phyloP scores from a whole-genome alignment of 441 rosid genomes.

The Adansonia grandidieri region DNA sequence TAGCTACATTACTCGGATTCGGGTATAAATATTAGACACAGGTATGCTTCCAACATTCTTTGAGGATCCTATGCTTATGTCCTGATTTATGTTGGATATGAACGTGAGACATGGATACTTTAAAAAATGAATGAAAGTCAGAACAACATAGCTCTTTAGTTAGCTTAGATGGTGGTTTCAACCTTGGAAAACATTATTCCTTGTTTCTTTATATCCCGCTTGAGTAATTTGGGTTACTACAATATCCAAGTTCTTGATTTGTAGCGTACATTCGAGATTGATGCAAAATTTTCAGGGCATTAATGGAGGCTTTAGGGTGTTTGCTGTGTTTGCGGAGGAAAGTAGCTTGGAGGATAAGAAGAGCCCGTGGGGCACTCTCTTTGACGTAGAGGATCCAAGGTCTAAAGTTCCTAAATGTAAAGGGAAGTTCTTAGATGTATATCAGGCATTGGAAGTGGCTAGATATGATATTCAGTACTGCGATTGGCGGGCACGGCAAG shows the following conservation, averaged over 20 bases:
- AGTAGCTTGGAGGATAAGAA: constrained; percentile 69
- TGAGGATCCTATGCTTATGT: too few species aligned
- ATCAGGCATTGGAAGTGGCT: constrained; percentile 93
- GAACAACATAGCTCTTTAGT: too few species aligned
- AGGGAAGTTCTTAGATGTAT: constrained; percentile 85
- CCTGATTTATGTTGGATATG: too few species aligned
- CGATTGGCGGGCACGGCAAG: constrained; percentile 98
- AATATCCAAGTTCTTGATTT: constrained; percentile 16
- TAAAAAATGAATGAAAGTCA: too few species aligned
- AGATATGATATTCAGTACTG: constrained; percentile 87
- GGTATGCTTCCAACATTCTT: too few species aligned
- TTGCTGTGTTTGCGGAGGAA: constrained; percentile 81
- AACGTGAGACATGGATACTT: too few species aligned
- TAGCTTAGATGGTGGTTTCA: constrained; percentile 4
- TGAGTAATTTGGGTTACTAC: constrained; percentile 17
- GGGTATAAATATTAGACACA: too few species aligned
- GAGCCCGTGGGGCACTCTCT: constrained; percentile 70
- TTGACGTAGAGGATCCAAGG: constrained; percentile 95
- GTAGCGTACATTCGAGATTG: constrained; percentile 8
- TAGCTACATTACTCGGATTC: too few species aligned
- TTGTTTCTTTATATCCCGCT: neutral
- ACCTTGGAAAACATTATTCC: neutral
- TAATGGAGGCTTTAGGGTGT: constrained; percentile 65
- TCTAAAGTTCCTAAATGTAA: constrained; percentile 71
- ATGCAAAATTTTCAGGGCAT: constrained; percentile 45